Conservation (phyloP, 306 rosid species). For the Malus orientalis region DNA sequence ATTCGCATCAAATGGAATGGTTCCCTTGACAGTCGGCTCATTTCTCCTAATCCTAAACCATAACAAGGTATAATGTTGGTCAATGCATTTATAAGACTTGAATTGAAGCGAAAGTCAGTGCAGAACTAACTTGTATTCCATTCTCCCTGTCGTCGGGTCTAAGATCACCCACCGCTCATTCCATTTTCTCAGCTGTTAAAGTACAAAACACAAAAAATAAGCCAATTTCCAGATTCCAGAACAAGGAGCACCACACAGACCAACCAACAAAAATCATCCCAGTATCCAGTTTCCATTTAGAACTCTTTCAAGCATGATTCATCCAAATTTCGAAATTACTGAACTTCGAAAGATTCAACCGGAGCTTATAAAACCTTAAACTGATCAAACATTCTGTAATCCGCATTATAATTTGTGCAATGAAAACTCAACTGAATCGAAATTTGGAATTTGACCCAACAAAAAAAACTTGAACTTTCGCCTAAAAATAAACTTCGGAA, state of each 20-base stretch:
- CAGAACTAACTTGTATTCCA: conserved; percentile 92
- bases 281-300: background rate
- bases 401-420: background rate
- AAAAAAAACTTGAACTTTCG: background rate
- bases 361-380: background rate
- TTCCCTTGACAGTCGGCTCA: conserved; percentile 78
- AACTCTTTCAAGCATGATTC: background rate
- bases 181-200: conserved; percentile 79
- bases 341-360: background rate
- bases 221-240: background rate
- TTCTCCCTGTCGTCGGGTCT: conserved; percentile 91
- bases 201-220: background rate
- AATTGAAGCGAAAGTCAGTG: conserved; percentile 8
- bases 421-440: background rate
- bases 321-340: background rate
- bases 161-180: conserved; percentile 92
- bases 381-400: background rate
- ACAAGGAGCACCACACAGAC: background rate
- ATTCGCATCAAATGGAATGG: conserved; percentile 74
- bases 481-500: background rate
- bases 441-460: background rate
- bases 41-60: conserved; percentile 74
- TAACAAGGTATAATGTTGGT: conserved; percentile 3
- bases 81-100: background rate
- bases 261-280: background rate